A percentile compares a stretch with the other conserved stretches of the same genome.
Evolutionary conservation across 2,329 filamentous ascomycete genomes (phyloP).

Genomic region (Fusarium pseudograminearum): DNA sequence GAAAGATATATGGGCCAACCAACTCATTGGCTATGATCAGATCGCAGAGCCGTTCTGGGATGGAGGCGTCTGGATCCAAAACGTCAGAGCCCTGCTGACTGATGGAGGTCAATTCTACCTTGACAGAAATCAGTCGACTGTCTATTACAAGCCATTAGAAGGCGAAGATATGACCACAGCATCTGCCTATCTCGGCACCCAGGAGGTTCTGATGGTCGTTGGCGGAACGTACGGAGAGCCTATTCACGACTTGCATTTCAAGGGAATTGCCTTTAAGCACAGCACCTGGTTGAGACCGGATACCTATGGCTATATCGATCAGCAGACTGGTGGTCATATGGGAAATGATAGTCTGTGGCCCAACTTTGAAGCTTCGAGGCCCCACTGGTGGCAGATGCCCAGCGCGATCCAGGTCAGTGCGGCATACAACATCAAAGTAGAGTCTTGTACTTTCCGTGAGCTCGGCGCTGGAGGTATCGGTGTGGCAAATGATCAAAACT

Average conservation of each 20-base stretch:
- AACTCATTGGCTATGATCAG: constrained; percentile 14
- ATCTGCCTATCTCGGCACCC: not conserved
- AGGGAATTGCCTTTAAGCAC: constrained; percentile 6
- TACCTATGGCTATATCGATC: constrained; percentile 2
- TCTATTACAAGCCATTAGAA: constrained; percentile 1
- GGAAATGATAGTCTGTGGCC: constrained; percentile 9
- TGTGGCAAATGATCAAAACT: constrained; percentile 2
- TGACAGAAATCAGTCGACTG: not conserved
- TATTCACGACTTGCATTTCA: not conserved
- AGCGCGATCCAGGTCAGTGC: constrained; percentile 8
- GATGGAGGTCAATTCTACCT: constrained; percentile 6
- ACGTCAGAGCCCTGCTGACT: constrained; percentile 3
- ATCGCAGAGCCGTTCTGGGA: constrained; percentile 12
- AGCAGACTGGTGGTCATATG: constrained; percentile 8
- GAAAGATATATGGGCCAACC: constrained; percentile 1
- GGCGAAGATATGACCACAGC: not conserved
- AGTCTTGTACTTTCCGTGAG: constrained; percentile 8
- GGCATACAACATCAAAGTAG: not conserved
- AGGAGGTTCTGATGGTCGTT: not conserved
- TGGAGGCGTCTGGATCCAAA: constrained; percentile 10
- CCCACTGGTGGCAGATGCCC: constrained; percentile 20
- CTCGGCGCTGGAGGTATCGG: constrained; percentile 10
- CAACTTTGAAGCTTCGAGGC: constrained; percentile 1
- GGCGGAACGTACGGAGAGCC: not conserved
- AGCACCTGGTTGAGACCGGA: constrained; percentile 4